Percentiles rank a stretch among this genome's conserved stretches.
phyloP scores from a whole-genome alignment of 306 rosid species.

The Trifolium repens region DNA sequence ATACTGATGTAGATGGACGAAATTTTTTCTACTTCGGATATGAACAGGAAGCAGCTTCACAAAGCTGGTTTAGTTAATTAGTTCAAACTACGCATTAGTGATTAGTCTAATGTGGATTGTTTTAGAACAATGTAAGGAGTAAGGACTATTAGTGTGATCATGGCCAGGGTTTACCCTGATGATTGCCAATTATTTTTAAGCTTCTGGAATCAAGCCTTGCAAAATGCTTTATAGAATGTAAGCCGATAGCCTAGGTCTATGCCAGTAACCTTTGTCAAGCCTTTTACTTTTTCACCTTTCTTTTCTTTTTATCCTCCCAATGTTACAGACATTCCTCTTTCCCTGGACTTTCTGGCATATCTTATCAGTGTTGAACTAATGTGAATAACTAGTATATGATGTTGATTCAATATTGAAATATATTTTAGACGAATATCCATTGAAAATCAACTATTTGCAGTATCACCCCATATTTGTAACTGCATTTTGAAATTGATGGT shows the following conservation, averaged over 20 bases:
- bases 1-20: neutral
- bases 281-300: neutral
- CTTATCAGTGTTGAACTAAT: neutral
- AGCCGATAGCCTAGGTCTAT: neutral
- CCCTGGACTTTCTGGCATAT: conserved; percentile 1
- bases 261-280: neutral
- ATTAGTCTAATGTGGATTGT: neutral
- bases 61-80: neutral
- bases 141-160: neutral
- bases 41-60: neutral
- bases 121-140: neutral
- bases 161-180: neutral
- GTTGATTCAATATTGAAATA: neutral
- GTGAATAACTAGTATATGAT: too few relatives aligned
- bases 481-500: neutral
- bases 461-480: neutral
- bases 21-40: neutral
- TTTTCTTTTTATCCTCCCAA: neutral
- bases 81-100: conserved; percentile 1
- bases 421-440: neutral
- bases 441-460: neutral
- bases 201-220: neutral
- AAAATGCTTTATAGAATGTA: conserved; percentile 2
- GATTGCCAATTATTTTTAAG: neutral
- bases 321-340: conserved; percentile 14